Evolutionary conservation across 2,329 filamentous ascomycete genomes (phyloP).

Genomic region (Amauroascus verrucosus): DNA sequence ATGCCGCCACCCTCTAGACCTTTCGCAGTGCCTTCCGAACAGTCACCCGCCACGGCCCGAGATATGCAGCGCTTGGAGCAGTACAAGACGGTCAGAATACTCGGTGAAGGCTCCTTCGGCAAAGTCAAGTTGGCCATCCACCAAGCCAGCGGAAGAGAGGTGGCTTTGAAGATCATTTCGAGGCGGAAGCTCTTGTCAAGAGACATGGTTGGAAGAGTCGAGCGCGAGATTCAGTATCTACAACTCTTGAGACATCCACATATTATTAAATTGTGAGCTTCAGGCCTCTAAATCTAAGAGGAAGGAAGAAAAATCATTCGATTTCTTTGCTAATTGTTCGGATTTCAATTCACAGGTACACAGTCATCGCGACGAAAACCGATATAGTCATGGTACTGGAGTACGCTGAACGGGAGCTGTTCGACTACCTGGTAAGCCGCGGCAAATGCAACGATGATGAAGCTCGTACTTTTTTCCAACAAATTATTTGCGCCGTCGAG

Average conservation of each 20-base stretch:
- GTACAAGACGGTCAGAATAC: constrained; percentile 79
- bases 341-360: constrained; percentile 54
- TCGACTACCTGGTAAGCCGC: constrained; percentile 94
- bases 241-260: constrained; percentile 92
- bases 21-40: constrained; percentile 20
- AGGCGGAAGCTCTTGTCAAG: constrained; percentile 91
- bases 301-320: not conserved
- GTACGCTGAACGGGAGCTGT: constrained; percentile 90
- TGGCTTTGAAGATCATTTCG: constrained; percentile 95
- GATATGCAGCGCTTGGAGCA: constrained; percentile 78
- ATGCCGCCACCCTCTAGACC: constrained; percentile 10
- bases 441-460: constrained; percentile 83
- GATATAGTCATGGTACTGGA: constrained; percentile 99
- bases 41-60: constrained; percentile 40
- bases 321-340: constrained; percentile 9
- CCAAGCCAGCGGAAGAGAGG: constrained; percentile 82
- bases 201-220: constrained; percentile 95
- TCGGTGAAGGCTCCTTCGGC: constrained; percentile 94
- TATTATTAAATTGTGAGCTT: constrained; percentile 87
- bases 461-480: constrained; percentile 96
- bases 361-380: constrained; percentile 84
- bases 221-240: constrained; percentile 95
- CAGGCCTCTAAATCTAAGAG: not conserved
- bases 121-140: constrained; percentile 97
- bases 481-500: constrained; percentile 96